Evolutionary conservation across 2,329 filamentous ascomycete genomes (phyloP).

Genomic region (Neofusicoccum sp.): DNA sequence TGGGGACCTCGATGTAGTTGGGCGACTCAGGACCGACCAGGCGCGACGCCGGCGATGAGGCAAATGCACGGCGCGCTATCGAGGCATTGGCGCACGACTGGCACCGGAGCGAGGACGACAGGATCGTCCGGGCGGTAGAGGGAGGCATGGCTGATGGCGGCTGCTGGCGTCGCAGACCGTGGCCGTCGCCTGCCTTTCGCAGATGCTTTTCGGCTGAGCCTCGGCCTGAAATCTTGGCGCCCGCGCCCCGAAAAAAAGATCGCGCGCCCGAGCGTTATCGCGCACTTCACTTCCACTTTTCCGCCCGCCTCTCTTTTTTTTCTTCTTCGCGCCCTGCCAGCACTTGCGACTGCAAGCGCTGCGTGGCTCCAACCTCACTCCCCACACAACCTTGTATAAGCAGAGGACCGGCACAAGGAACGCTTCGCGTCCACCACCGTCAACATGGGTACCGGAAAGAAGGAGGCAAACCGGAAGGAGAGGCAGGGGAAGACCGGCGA

Average conservation of each 20-base stretch:
- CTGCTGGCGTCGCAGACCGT: background rate
- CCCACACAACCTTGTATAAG: background rate
- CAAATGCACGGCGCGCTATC: slow-evolving; percentile 40
- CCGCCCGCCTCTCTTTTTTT: background rate
- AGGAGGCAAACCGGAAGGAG: slow-evolving; percentile 79
- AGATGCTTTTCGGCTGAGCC: slow-evolving; percentile 8
- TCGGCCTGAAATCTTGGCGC: slow-evolving; percentile 16
- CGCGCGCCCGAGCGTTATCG: slow-evolving; percentile 8
- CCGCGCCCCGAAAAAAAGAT: slow-evolving; percentile 18
- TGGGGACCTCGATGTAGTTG: slow-evolving; percentile 80
- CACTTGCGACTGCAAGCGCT: slow-evolving; percentile 19
- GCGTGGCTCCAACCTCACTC: slow-evolving; percentile 2
- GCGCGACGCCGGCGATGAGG: slow-evolving; percentile 26
- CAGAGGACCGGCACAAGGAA: background rate
- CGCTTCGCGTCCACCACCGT: slow-evolving; percentile 28
- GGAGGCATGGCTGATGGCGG: slow-evolving; percentile 17
- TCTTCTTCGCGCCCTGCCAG: background rate
- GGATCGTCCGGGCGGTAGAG: background rate
- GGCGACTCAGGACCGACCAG: slow-evolving; percentile 72
- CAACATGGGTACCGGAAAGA: slow-evolving; percentile 87
- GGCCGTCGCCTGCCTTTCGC: slow-evolving; percentile 16
- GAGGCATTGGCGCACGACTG: slow-evolving; percentile 11
- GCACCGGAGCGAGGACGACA: slow-evolving; percentile 10
- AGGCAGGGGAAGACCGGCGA: slow-evolving; percentile 83
- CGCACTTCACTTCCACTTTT: slow-evolving; percentile 4